Base-by-base conservation (phyloP, 352 stramenopile genomes). In the Pythium rishiriense region DNA sequence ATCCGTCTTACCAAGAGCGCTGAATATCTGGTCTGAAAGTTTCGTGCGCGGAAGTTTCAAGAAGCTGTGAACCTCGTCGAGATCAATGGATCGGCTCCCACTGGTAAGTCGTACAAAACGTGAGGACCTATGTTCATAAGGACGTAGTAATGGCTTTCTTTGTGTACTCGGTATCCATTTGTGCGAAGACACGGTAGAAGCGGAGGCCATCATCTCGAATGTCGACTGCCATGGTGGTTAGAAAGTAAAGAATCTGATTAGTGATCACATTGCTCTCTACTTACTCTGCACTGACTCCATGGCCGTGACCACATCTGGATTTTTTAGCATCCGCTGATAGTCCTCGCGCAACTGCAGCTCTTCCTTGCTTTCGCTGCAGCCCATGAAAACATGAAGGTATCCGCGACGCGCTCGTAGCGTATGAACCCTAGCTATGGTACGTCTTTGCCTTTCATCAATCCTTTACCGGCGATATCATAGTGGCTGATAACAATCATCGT, bases 1-100 rank as follows among this genome's bases (percentile, higher is more conserved):
- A 21, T 19, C 37, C 4, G 24, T 58, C 52, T n/a, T 56, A 79
- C 74, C 74, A 11, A 88, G 46, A 22, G 70, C 74, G 37, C 79
- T 88, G 60, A 86, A 85, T 6, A 86, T 68, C 22, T 86, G 68
- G 31, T 88, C 73, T 1, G 79, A 85, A 33, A 85, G 72, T 0
- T 58, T 62, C 3, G 76, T 77, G n/a, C 75, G 75, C 0, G 62
- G 61, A 12, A 86, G 48, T 2, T 66, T 62, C 6, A 86, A 74
- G 60, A 74, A 81, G 4, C 55, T 58, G 31, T 85, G 73, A 26
- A 86, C 73, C 53, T 88, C 75, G 31, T 80, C 68, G 33, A 88
- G 47, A 43, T 83, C 76, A 31, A 86, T 85, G n/a, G 76, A 73
- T 58, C 82, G 75, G 64, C 76, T 88, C n/a, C 45, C 66, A 11